Evolutionary conservation across 1,284 basidiomycete genomes (phyloP).

Genomic region (Lignosus rhinocerotis): DNA sequence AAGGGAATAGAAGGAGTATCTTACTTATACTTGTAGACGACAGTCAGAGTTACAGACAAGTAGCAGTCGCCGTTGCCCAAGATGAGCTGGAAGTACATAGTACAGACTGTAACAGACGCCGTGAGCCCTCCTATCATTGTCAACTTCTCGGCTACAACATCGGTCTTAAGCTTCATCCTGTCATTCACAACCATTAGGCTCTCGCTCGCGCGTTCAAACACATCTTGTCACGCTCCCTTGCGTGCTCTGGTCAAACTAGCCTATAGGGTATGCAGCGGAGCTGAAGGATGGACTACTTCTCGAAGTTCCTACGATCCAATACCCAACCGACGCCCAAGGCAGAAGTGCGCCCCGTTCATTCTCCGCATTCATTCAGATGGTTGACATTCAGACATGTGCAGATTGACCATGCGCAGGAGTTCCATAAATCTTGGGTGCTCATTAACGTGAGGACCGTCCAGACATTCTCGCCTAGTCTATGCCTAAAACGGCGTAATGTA

Average conservation of each 20-base stretch:
- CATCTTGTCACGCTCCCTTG: neutral
- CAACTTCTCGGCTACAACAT: neutral
- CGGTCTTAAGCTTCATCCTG: neutral
- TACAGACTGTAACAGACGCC: neutral
- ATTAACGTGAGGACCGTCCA: slow-evolving; percentile 54
- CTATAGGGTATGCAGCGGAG: neutral
- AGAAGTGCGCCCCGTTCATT: slow-evolving; percentile 27
- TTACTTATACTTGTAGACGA: no score
- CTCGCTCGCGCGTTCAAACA: neutral
- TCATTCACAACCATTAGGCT: neutral
- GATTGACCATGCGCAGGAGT: slow-evolving; percentile 63
- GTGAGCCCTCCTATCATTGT: neutral
- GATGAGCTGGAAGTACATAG: no score
- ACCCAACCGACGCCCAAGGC: slow-evolving; percentile 52
- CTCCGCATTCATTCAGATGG: neutral
- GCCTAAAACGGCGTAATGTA: slow-evolving; percentile 31
- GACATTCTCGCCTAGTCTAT: neutral
- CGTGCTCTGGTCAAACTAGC: neutral
- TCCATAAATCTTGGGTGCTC: slow-evolving; percentile 70
- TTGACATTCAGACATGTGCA: slow-evolving; percentile 7
- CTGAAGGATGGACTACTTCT: slow-evolving; percentile 77
- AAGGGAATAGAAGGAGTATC: no score
- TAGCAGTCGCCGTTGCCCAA: no score
- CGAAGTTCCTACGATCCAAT: slow-evolving; percentile 68
- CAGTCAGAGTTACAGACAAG: no score